These are phyloP conservation scores for Xylaria sp. DNA, from an alignment of 2,329 filamentous ascomycete genomes.

Conservation along the genomic window DNA sequence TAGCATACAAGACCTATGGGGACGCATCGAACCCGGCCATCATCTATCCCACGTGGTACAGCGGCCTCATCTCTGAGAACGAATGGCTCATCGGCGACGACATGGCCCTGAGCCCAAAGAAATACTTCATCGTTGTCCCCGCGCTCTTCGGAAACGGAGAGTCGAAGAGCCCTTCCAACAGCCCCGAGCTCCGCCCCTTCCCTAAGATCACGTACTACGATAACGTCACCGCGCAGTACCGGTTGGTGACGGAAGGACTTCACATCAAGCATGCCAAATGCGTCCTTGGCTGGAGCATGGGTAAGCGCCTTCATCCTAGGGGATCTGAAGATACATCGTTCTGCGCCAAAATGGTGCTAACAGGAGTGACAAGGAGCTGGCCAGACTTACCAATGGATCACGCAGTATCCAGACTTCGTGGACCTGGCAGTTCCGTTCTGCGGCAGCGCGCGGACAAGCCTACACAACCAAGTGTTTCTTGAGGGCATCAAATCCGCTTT, in stretches of 20 bases:
- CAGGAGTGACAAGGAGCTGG: conserved; percentile 51
- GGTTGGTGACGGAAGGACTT: conserved; percentile 65
- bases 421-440: conserved; percentile 69
- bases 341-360: background rate
- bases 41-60: conserved; percentile 78
- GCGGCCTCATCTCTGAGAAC: conserved; percentile 65
- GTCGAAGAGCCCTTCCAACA: conserved; percentile 69
- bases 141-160: conserved; percentile 72
- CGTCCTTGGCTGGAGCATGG: conserved; percentile 72
- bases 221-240: conserved; percentile 68
- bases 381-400: conserved; percentile 67
- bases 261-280: conserved; percentile 61
- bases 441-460: conserved; percentile 62
- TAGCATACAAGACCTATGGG: conserved; percentile 79
- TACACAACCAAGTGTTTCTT: conserved; percentile 71
- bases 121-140: conserved; percentile 64
- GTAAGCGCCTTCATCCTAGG: conserved; percentile 5
- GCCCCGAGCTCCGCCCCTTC: conserved; percentile 55
- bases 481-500: conserved; percentile 60
- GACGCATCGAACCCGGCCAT: conserved; percentile 63
- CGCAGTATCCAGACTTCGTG: conserved; percentile 66
- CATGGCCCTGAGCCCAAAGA: conserved; percentile 62
- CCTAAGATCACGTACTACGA: conserved; percentile 68
- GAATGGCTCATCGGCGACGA: conserved; percentile 72
- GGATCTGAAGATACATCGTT: background rate